A percentile compares a stretch with the other conserved stretches of the same genome.
phyloP scores from a whole-genome alignment of 2,329 filamentous ascomycete genomes.

The Sphaerulina populicola region DNA sequence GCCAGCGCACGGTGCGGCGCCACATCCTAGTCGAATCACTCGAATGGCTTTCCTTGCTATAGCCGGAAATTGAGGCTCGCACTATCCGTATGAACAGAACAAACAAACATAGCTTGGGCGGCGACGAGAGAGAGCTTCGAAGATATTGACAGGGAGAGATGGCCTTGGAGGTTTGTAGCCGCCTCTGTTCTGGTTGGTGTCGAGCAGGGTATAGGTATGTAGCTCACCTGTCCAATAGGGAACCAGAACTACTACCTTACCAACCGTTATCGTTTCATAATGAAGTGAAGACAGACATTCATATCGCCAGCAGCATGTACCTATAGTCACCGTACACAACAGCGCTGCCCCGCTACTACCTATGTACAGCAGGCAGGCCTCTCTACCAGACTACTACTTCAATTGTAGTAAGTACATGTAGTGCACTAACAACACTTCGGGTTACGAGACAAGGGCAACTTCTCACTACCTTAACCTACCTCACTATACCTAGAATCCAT shows the following conservation, averaged over 20 bases:
- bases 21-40: conserved; percentile 2
- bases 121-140: background rate
- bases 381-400: too few species aligned
- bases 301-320: too few species aligned
- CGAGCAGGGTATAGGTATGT: background rate
- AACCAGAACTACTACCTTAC: too few species aligned
- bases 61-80: background rate
- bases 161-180: background rate
- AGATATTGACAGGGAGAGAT: background rate
- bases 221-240: background rate
- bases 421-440: background rate
- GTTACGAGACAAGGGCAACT: too few species aligned
- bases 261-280: too few species aligned
- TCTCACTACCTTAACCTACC: too few species aligned
- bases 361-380: too few species aligned
- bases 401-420: too few species aligned
- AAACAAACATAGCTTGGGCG: background rate
- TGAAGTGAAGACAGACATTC: too few species aligned
- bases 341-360: too few species aligned
- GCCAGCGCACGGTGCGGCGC: conserved; percentile 6
- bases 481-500: background rate
- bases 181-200: background rate
- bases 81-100: background rate
- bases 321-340: too few species aligned
- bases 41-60: background rate